These are phyloP conservation scores for Hypholoma sublateritium DNA, from an alignment of 768 basidiomycete genomes.

Conservation along the genomic window DNA sequence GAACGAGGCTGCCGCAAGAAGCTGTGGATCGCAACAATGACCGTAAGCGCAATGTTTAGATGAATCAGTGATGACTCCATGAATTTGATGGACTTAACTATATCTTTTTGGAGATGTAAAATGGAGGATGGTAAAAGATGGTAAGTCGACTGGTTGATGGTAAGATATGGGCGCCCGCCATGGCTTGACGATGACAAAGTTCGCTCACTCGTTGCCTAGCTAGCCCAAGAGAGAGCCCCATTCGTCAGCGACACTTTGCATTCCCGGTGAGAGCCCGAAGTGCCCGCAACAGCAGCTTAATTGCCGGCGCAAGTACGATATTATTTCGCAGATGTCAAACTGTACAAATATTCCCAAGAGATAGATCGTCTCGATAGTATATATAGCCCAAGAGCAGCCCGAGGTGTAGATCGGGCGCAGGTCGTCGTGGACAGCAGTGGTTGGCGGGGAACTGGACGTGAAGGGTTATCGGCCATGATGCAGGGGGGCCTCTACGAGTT, in stretches of 20 bases:
- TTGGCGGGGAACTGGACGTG: not conserved
- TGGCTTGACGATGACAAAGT: no score
- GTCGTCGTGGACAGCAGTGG: not conserved
- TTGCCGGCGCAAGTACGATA: conserved; percentile 5
- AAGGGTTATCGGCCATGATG: not conserved
- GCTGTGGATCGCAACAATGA: not conserved
- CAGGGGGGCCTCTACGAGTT: not conserved
- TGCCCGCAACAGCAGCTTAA: not conserved
- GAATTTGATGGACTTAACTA: not conserved
- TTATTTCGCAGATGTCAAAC: not conserved
- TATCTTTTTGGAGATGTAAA: not conserved
- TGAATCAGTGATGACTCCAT: no score
- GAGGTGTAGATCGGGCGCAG: not conserved
- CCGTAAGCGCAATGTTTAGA: not conserved
- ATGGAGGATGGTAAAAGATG: not conserved
- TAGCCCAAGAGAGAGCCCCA: no score
- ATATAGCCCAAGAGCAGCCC: not conserved
- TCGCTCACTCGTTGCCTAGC: no score
- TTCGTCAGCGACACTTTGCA: not conserved
- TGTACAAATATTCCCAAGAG: conserved; percentile 3
- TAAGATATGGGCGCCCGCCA: not conserved
- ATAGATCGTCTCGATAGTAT: conserved; percentile 1
- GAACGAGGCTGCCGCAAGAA: conserved; percentile 11
- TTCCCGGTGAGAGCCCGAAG: not conserved
- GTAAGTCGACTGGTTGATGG: not conserved